Percentiles rank a stretch among this genome's conserved stretches.
These are phyloP conservation scores for Microdochium bolleyi DNA, from an alignment of 2,329 filamentous ascomycete genomes.

Conservation along the genomic window DNA sequence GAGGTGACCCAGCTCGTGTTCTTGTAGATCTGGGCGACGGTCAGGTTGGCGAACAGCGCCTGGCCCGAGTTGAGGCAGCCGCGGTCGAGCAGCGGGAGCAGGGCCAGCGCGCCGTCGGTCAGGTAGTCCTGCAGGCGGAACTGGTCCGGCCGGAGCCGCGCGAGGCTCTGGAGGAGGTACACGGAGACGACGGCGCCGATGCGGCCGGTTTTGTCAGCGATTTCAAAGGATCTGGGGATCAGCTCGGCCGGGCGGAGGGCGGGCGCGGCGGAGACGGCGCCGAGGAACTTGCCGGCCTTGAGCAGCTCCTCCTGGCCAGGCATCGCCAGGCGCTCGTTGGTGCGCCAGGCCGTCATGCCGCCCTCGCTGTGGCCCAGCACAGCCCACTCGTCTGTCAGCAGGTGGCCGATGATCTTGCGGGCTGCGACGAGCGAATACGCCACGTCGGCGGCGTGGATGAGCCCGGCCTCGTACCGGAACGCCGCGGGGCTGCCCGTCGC, in stretches of 20 bases:
- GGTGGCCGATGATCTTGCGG: conserved; percentile 4
- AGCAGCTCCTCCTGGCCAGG: conserved; percentile 1
- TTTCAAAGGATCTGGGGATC: conserved; percentile 4
- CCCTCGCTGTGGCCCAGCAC: conserved; percentile 14
- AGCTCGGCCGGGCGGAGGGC: conserved; percentile 5
- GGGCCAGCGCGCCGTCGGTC: conserved; percentile 1
- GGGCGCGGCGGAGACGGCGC: conserved; percentile 6
- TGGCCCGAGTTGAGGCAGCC: conserved; percentile 6
- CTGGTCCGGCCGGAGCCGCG: conserved; percentile 5
- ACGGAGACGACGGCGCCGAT: conserved; percentile 4
- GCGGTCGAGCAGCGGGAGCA: conserved; percentile 2
- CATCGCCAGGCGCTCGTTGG: conserved; percentile 10
- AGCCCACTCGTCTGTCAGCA: conserved; percentile 11
- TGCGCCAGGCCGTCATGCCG: conserved; percentile 14
- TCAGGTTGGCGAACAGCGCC: conserved; percentile 4
- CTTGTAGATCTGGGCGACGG: conserved; percentile 5
- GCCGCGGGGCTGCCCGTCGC: conserved; percentile 6
- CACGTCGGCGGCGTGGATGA: conserved; percentile 10
- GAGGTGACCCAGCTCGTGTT: conserved; percentile 5
- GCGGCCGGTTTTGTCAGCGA: conserved; percentile 1
- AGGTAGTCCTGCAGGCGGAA: conserved; percentile 8
- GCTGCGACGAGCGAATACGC: conserved; percentile 8
- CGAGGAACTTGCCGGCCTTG: conserved; percentile 5
- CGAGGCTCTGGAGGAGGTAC: conserved; percentile 9
- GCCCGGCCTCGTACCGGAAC: conserved; percentile 6